Conservation (phyloP, 176 grass and related monocot genomes). For the Oryza australiensis region DNA sequence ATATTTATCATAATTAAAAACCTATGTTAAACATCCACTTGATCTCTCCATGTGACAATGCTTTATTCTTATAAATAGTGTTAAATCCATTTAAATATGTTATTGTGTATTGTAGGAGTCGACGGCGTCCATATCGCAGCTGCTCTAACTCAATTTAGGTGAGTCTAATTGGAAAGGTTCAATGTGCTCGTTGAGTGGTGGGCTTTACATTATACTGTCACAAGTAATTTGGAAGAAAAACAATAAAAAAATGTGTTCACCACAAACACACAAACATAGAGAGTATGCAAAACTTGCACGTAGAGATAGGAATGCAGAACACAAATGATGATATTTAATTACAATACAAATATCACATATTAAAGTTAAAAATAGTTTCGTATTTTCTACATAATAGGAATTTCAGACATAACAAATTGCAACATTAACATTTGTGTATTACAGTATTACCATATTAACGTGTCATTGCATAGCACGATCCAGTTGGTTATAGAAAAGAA, state of each 20-base stretch:
- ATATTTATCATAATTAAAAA: neutral
- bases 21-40: neutral
- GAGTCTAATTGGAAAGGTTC: neutral
- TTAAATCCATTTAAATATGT: neutral
- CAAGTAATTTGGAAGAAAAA: neutral
- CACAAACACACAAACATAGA: too few species aligned
- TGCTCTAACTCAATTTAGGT: neutral
- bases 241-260: neutral
- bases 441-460: neutral
- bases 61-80: neutral
- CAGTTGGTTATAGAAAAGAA: too few species aligned
- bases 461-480: too few species aligned
- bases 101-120: neutral
- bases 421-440: neutral
- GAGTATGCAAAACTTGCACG: too few species aligned
- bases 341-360: too few species aligned
- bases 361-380: too few species aligned
- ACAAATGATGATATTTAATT: too few species aligned
- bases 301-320: neutral
- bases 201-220: neutral
- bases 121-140: neutral
- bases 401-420: neutral
- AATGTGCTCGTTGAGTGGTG: neutral
- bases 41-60: neutral
- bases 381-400: too few species aligned